Percentiles rank a stretch among this genome's conserved stretches.
These are phyloP conservation scores for Cytospora schulzeri DNA, from an alignment of 2,329 filamentous ascomycete genomes.

Conservation along the genomic window DNA sequence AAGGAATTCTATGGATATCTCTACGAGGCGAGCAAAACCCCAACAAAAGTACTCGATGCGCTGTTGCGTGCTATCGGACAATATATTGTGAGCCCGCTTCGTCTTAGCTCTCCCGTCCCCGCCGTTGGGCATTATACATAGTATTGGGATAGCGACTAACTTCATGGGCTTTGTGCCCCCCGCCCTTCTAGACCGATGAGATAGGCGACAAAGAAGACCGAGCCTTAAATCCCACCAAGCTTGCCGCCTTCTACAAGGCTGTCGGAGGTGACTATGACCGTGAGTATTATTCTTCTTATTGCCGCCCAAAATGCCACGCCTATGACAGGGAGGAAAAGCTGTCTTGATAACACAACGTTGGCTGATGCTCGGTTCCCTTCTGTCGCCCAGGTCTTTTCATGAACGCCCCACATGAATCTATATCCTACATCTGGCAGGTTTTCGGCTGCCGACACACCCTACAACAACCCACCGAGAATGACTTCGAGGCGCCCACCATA, in stretches of 20 bases:
- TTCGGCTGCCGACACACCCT: slow-evolving; percentile 88
- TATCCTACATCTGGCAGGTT: slow-evolving; percentile 91
- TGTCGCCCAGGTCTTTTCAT: slow-evolving; percentile 69
- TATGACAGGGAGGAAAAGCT: slow-evolving; percentile 14
- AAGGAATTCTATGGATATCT: slow-evolving; percentile 64
- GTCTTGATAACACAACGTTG: slow-evolving; percentile 8
- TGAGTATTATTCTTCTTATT: slow-evolving; percentile 34
- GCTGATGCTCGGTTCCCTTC: slow-evolving; percentile 9
- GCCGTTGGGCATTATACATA: neutral
- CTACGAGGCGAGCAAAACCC: slow-evolving; percentile 67
- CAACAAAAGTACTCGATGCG: slow-evolving; percentile 67
- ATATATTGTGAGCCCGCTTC: slow-evolving; percentile 63
- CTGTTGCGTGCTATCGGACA: slow-evolving; percentile 69
- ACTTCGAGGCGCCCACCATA: slow-evolving; percentile 74
- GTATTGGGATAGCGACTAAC: slow-evolving; percentile 19
- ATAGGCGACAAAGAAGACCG: slow-evolving; percentile 59
- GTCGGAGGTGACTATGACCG: slow-evolving; percentile 77
- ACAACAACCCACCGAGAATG: slow-evolving; percentile 73
- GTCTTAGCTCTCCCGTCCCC: neutral
- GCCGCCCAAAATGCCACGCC: slow-evolving; percentile 26
- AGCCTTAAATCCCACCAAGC: slow-evolving; percentile 65
- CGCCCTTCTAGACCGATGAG: slow-evolving; percentile 51
- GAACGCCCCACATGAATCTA: slow-evolving; percentile 68
- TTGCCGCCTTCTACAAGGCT: slow-evolving; percentile 75
- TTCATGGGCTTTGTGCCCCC: slow-evolving; percentile 26